A percentile compares a stretch with the other conserved stretches of the same genome.
Evolutionary conservation across 495 filamentous ascomycete genomes (phyloP).

Genomic region (Penicillium coprophilum): DNA sequence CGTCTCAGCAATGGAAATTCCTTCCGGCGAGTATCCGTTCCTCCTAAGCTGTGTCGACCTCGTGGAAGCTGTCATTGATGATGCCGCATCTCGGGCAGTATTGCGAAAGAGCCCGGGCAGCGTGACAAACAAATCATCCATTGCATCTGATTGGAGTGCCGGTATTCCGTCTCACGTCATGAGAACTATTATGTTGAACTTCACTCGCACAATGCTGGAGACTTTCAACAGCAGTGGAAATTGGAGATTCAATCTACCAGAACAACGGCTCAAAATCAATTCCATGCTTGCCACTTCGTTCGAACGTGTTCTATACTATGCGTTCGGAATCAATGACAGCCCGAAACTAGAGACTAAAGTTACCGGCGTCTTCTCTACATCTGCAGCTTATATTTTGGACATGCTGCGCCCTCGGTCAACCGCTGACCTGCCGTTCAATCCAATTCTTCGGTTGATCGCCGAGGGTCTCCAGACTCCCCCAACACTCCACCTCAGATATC

Average conservation of each 20-base stretch:
- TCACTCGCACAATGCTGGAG: conserved; percentile 71
- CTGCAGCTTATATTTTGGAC: conserved; percentile 72
- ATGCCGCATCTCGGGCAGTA: conserved; percentile 70
- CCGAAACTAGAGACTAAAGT: conserved; percentile 55
- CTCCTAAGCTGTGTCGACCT: conserved; percentile 68
- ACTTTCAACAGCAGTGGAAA: conserved; percentile 76
- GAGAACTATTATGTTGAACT: conserved; percentile 66
- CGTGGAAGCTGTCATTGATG: conserved; percentile 73
- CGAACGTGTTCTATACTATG: conserved; percentile 65
- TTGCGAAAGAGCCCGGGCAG: conserved; percentile 62
- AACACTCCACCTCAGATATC: conserved; percentile 58
- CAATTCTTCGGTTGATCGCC: conserved; percentile 68
- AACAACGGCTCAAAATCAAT: conserved; percentile 64
- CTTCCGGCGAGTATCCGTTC: conserved; percentile 72
- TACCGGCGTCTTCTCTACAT: conserved; percentile 61
- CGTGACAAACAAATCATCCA: conserved; percentile 50
- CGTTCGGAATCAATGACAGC: conserved; percentile 68
- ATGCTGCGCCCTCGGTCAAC: conserved; percentile 69
- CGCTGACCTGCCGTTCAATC: conserved; percentile 71
- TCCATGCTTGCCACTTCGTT: conserved; percentile 63
- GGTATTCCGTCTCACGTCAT: conserved; percentile 77
- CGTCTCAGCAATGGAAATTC: conserved; percentile 72
- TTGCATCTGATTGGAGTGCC: conserved; percentile 57
- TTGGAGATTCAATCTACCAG: conserved; percentile 73
- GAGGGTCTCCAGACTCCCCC: conserved; percentile 65